Evolutionary conservation across 2,329 filamentous ascomycete species (phyloP).

Genomic region (Xylaria sp.): DNA sequence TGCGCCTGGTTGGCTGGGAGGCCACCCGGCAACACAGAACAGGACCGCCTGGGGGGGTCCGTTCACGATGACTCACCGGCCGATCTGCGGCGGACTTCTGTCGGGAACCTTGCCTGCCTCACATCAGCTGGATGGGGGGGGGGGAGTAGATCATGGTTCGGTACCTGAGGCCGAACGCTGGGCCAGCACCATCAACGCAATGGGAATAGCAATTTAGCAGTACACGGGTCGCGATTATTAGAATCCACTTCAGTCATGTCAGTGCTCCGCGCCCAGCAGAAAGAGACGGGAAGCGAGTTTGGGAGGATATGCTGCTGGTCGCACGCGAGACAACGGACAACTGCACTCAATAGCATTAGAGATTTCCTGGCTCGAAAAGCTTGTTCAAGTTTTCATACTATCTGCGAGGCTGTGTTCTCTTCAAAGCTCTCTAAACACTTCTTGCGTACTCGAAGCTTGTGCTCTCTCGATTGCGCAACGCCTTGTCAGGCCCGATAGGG

Average conservation of each 20-base stretch:
- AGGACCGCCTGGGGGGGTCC: not conserved
- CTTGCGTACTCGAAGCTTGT: slow-evolving; percentile 30
- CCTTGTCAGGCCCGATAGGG: slow-evolving; percentile 38
- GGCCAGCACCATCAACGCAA: slow-evolving; percentile 18
- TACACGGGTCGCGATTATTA: not conserved
- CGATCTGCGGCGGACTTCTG: slow-evolving; percentile 8
- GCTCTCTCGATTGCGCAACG: slow-evolving; percentile 34
- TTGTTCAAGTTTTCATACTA: slow-evolving; percentile 37
- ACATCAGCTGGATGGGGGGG: slow-evolving; percentile 22
- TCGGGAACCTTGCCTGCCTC: slow-evolving; percentile 12
- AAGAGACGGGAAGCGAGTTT: too few species aligned
- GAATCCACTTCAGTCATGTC: not conserved
- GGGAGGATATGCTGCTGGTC: not conserved
- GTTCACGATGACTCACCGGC: slow-evolving; percentile 24
- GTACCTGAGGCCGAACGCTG: slow-evolving; percentile 7
- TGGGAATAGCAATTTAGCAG: slow-evolving; percentile 1
- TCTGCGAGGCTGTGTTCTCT: slow-evolving; percentile 37
- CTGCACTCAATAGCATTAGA: slow-evolving; percentile 18
- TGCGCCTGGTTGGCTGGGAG: slow-evolving; percentile 12
- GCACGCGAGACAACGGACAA: slow-evolving; percentile 12
- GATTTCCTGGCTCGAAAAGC: slow-evolving; percentile 29
- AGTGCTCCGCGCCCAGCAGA: not conserved
- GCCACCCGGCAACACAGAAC: slow-evolving; percentile 2
- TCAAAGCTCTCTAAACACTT: slow-evolving; percentile 30
- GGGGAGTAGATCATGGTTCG: slow-evolving; percentile 12